These are phyloP conservation scores for Blastosporella zonata DNA, from an alignment of 1,284 basidiomycete genomes.

Conservation along the genomic window DNA sequence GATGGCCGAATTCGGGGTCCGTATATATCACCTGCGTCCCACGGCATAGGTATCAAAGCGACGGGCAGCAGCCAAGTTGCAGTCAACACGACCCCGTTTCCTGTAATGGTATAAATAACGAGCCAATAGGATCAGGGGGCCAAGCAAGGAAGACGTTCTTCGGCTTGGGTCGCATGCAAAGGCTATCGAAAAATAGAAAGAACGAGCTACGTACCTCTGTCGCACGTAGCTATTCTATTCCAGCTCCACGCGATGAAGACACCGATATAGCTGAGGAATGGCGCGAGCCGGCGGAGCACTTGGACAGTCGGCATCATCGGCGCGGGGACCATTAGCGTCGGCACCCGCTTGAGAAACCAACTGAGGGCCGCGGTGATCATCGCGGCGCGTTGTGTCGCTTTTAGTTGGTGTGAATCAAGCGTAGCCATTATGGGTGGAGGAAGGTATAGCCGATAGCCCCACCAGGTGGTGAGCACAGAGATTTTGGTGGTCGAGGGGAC, in stretches of 20 bases:
- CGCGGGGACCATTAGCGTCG: slow-evolving; percentile 54
- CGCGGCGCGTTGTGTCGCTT: slow-evolving; percentile 68
- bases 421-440: slow-evolving; percentile 67
- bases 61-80: slow-evolving; percentile 80
- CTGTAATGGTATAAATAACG: slow-evolving; percentile 27
- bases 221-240: slow-evolving; percentile 66
- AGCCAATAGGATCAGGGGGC: background rate
- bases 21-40: slow-evolving; percentile 45
- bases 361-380: slow-evolving; percentile 70
- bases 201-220: slow-evolving; percentile 48
- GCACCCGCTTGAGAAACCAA: slow-evolving; percentile 66
- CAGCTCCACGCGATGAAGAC: slow-evolving; percentile 80
- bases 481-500: slow-evolving; percentile 67
- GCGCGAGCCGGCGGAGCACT: slow-evolving; percentile 60
- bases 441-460: slow-evolving; percentile 76
- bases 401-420: slow-evolving; percentile 60
- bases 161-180: background rate
- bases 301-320: slow-evolving; percentile 53
- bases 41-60: slow-evolving; percentile 65
- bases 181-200: background rate
- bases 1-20: slow-evolving; percentile 27
- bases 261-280: slow-evolving; percentile 71
- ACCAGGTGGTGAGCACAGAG: slow-evolving; percentile 73
- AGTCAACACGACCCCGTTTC: slow-evolving; percentile 64
- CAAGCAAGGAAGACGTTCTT: background rate